Conservation (phyloP, 2,329 filamentous ascomycete species). For the Clonostachys rosea region DNA sequence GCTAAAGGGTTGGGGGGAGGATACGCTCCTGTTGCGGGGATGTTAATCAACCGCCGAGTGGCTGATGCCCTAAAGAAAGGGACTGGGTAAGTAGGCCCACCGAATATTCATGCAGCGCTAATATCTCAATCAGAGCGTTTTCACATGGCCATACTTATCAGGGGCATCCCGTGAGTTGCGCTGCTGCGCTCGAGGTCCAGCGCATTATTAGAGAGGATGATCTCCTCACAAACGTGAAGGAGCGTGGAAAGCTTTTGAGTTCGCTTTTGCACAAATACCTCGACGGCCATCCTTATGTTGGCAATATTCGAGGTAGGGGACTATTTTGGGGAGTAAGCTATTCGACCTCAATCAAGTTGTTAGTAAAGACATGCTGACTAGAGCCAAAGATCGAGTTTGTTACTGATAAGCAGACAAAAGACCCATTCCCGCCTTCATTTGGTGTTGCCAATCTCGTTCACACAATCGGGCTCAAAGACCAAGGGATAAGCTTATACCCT, state of each 20-base stretch:
- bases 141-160: constrained; percentile 15
- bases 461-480: constrained; percentile 31
- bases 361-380: constrained; percentile 1
- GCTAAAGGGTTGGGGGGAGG: constrained; percentile 64
- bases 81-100: constrained; percentile 11
- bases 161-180: constrained; percentile 16
- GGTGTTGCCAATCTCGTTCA: constrained; percentile 12
- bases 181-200: constrained; percentile 18
- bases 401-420: constrained; percentile 13
- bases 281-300: constrained; percentile 15
- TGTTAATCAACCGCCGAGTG: constrained; percentile 47
- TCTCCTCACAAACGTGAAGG: constrained; percentile 10
- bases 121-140: constrained; percentile 5
- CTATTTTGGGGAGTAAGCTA: constrained; percentile 18
- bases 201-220: constrained; percentile 36
- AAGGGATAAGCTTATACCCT: constrained; percentile 42
- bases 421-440: constrained; percentile 21
- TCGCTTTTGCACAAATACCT: constrained; percentile 11
- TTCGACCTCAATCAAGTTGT: not conserved
- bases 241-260: constrained; percentile 6
- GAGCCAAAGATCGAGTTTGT: constrained; percentile 17
- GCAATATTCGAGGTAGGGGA: constrained; percentile 19
- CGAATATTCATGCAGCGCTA: not conserved
- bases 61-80: constrained; percentile 30
- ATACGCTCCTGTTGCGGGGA: constrained; percentile 50